Base-by-base conservation (phyloP, 192 early-diverging fungal genomes). In the Haplosporangium gracile region DNA sequence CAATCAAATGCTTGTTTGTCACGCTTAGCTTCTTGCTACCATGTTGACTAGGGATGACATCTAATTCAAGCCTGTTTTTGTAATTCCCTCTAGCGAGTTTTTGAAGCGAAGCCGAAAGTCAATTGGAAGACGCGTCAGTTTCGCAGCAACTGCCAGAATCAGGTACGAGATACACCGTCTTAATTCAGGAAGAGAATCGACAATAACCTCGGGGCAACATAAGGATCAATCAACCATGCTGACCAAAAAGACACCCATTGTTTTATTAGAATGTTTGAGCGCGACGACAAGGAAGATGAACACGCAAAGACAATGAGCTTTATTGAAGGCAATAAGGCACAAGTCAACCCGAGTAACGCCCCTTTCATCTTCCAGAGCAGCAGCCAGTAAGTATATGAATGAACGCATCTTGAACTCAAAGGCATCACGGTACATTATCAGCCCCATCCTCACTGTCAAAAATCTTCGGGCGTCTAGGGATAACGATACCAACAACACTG, bases 101-200 rank as follows among this genome's bases (percentile, higher is more conserved):
- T 20, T 40, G 24, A 86, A 69, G 53, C 68, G 84, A 29, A 86
- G 39, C 18, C 74, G 79, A 5, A 86, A 81, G 47, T 86, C 84
- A 5, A 78, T 81, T 39, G 68, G 70, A 70, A 57, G 84, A 51
- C 84, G 84, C 71, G 84, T 86, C 26, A 86, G 84, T 75, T 86
- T 86, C 57, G 84, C 84, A 49, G 76, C 84, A 10, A 86, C 84
- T 16, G 84, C 84, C 16, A 81, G 79, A 72, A 86, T 86, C 36
- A 86, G 84, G 84, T 86, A 77, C 18, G 20, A 20, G 36, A 39
- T 11, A 40, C 22, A n/a, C 39, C n/a, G 10, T 9, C 29, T 0
- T 24, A 11, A 57, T 55, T 32, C 7, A 3, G 53, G 53, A 75
- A 47, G 32, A 34, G 18, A 32, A 34, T 24, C 9, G 38, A 38